Base-by-base conservation (phyloP, 2,329 filamentous ascomycete genomes). In the Colletotrichum phormii region DNA sequence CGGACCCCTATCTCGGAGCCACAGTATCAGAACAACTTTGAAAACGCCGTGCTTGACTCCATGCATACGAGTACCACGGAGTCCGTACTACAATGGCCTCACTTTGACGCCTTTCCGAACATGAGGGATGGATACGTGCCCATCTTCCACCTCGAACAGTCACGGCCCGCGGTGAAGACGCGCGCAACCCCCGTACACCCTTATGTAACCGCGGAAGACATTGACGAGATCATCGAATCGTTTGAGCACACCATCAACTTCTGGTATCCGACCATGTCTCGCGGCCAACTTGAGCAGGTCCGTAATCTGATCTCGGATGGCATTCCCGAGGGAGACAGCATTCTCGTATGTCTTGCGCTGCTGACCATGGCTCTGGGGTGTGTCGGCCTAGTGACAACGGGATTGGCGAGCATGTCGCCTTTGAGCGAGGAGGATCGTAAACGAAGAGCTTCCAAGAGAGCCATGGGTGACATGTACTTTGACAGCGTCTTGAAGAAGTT, bases 1-100 rank as follows among this genome's bases (percentile, higher is more conserved):
- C 71, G 71, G 46, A 76, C 75, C 18, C 75, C 76, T 31, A 55
- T 76, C 33, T 74, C 67, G 42, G 78, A 80, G 66, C 65, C 70
- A 4, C 75, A 77, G 54, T 70, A 67, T 57, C 74, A 71, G 54
- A 77, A 74, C 72, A 80, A 77, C 71, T 80, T 84, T 42, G 84
- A 86, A 72, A 88, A 88, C 68, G 86, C 86, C 0, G 83, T 86
- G 2, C 78, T 88, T 5, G 85, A 86, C 11, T 85, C 84, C 0
- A 84, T 87, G 80, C 86, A 88, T 75, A 87, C 84, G 0, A 87
- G 85, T 0, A 85, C 86, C 0, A 88, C 86, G 0, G 86, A 88
- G 75, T 86, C 84, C 0, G 82, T 88, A n/a, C 80, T 88, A 0
- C 84, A 85, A 67, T 88, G 86, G 86, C 85, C 84, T 7, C 84